phyloP scores from a whole-genome alignment of 2,329 filamentous ascomycete genomes.

The Thelonectria discophora region DNA sequence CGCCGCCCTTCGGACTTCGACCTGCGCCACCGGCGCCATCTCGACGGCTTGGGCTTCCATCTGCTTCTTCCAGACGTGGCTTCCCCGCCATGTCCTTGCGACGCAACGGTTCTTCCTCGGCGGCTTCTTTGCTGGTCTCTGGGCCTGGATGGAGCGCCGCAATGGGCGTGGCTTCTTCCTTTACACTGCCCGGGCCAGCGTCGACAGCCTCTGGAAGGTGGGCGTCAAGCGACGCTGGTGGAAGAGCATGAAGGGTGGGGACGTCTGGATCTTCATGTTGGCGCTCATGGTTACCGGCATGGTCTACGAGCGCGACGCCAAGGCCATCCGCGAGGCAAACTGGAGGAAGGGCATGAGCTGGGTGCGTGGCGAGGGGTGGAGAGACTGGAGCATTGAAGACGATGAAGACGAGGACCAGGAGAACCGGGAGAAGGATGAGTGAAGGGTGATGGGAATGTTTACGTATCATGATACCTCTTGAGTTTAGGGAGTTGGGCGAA shows the following conservation, averaged over 20 bases:
- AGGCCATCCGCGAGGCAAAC: conserved; percentile 71
- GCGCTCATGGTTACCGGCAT: conserved; percentile 81
- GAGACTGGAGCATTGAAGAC: conserved; percentile 69
- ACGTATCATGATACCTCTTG: conserved; percentile 32
- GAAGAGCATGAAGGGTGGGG: conserved; percentile 82
- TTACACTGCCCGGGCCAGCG: conserved; percentile 78
- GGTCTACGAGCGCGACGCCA: conserved; percentile 77
- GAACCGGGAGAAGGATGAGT: conserved; percentile 45
- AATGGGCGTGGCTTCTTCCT: conserved; percentile 76
- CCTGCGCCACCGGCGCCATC: conserved; percentile 81
- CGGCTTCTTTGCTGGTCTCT: conserved; percentile 85
- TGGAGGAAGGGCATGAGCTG: conserved; percentile 79
- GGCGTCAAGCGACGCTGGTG: conserved; percentile 92
- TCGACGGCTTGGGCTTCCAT: conserved; percentile 88
- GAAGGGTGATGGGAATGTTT: conserved; percentile 25
- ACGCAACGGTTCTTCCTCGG: conserved; percentile 91
- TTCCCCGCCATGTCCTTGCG: conserved; percentile 78
- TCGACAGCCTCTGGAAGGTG: conserved; percentile 90
- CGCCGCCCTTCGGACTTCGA: conserved; percentile 75
- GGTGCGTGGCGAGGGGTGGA: conserved; percentile 78
- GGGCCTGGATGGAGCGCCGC: conserved; percentile 78
- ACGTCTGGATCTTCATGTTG: conserved; percentile 83
- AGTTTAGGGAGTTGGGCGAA: conserved; percentile 32
- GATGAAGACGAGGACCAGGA: conserved; percentile 57
- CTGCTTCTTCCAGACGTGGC: conserved; percentile 84